These are phyloP conservation scores for Theileria luwenshuni DNA, from an alignment of 169 alveolate species.

Conservation along the genomic window DNA sequence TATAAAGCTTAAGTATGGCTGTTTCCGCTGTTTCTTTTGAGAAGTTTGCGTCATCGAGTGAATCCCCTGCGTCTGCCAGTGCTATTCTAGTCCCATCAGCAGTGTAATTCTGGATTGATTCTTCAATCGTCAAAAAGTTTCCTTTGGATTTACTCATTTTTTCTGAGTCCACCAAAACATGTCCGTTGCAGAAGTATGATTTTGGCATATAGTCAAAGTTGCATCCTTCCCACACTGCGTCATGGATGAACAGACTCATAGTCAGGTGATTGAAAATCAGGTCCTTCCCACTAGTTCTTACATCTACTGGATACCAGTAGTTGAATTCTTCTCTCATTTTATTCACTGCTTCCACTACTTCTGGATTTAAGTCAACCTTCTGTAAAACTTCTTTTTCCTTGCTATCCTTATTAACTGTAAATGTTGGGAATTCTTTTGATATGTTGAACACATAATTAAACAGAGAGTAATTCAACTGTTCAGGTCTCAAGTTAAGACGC, in stretches of 20 bases:
- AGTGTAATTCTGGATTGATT: constrained; percentile 89
- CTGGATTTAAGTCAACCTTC: constrained; percentile 67
- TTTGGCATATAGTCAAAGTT: constrained; percentile 84
- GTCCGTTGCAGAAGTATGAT: constrained; percentile 96
- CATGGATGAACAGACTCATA: constrained; percentile 97
- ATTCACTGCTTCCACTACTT: constrained; percentile 64
- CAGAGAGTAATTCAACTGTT: constrained; percentile 90
- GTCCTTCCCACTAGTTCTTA: constrained; percentile 95
- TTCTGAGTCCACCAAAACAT: constrained; percentile 92
- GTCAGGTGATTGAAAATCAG: constrained; percentile 97
- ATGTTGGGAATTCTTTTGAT: constrained; percentile 79
- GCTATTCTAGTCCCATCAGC: constrained; percentile 98
- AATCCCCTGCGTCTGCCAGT: constrained; percentile 98
- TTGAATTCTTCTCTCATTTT: constrained; percentile 90
- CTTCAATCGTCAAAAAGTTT: constrained; percentile 93
- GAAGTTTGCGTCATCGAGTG: constrained; percentile 95
- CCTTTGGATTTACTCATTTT: constrained; percentile 97
- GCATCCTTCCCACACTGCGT: constrained; percentile 94
- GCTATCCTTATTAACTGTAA: constrained; percentile 35
- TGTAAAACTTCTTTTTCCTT: constrained; percentile 69
- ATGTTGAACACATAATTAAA: constrained; percentile 93
- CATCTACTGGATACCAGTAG: constrained; percentile 91
- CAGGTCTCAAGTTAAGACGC: constrained; percentile 83
- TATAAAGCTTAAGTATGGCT: constrained; percentile 81
- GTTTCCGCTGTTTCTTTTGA: constrained; percentile 84